Evolutionary conservation across 2,329 filamentous ascomycete species (phyloP), one percentile per base, ranked within the genome.

Genomic region (Cryoendolithus antarcticus): DNA sequence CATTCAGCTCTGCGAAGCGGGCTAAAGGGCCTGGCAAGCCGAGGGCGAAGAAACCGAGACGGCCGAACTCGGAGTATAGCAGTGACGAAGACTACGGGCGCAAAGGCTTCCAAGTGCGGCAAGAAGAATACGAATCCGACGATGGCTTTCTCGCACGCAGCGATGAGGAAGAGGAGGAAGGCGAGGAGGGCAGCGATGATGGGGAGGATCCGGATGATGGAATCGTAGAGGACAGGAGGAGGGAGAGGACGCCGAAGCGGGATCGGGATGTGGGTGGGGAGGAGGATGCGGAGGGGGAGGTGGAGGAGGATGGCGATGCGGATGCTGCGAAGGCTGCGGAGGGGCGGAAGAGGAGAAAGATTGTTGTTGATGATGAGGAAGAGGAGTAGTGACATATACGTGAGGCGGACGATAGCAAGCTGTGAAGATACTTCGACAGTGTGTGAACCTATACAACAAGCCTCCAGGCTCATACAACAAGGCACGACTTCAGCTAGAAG

Each of bases 71-170:
- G 37, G 65, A 68, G 44, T 70, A 64, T 43, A 82, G 83, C 49
- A 82, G 85, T 44, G 82, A 88, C 51, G 84, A 84, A 6, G 83
- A 86, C 50, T 81, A 85, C 49, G 81, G 83, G 43, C 67, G 78
- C 29, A 74, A 75, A 10, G 70, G 72, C 30, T 74, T 75, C 28
- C 66, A 66, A 34, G 70, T 71, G 28, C 72, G 74, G 38, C 72
- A 80, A 43, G 80, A 88, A 47, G 80, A 85, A 49, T 89, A 89
- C 55, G 82, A 88, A 45, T 71, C 80, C 55, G 81, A 81, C 29
- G 83, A 88, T 53, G 83, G 80, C 42, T 89, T 89, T 56, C 72
- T 89, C 40, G 83, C 80, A 3, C 70, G 69, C 3, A 86, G 80
- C 51, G 82, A 86, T 48, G 81, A 85, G 42, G 83, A 86, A 32